Evolutionary conservation across 306 rosid genomes (phyloP).

Genomic region (Urtica urens): DNA sequence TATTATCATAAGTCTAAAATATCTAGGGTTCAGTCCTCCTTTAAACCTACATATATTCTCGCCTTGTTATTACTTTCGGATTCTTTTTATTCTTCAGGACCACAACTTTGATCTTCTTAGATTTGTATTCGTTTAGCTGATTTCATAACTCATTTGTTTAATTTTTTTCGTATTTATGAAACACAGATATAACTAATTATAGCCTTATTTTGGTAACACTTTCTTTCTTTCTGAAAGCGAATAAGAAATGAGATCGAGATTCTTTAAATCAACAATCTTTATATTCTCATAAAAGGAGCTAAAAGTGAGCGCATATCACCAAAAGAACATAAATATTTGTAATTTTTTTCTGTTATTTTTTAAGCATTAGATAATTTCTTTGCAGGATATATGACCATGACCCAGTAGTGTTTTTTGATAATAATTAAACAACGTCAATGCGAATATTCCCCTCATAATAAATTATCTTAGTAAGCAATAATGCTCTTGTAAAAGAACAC

Average conservation of each 20-base stretch:
- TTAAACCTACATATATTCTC: conserved; percentile 42
- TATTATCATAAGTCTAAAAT: conserved; percentile 42
- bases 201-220: not conserved
- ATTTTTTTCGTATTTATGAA: not conserved
- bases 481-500: too few species aligned
- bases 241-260: too few species aligned
- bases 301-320: not conserved
- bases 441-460: too few species aligned
- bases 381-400: too few species aligned
- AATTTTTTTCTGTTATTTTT: too few species aligned
- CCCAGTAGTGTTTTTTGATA: too few species aligned
- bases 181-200: not conserved
- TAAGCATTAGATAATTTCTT: too few species aligned
- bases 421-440: not conserved
- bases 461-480: too few species aligned
- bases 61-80: conserved; percentile 20
- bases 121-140: conserved; percentile 2
- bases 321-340: too few species aligned
- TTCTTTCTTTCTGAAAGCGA: not conserved
- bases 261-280: too few species aligned
- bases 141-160: not conserved
- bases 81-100: conserved; percentile 38
- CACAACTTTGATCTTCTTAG: conserved; percentile 18
- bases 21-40: conserved; percentile 35
- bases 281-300: not conserved